These are phyloP conservation scores for Acorus calamus DNA, from an alignment of 106 monocot species.

Conservation along the genomic window DNA sequence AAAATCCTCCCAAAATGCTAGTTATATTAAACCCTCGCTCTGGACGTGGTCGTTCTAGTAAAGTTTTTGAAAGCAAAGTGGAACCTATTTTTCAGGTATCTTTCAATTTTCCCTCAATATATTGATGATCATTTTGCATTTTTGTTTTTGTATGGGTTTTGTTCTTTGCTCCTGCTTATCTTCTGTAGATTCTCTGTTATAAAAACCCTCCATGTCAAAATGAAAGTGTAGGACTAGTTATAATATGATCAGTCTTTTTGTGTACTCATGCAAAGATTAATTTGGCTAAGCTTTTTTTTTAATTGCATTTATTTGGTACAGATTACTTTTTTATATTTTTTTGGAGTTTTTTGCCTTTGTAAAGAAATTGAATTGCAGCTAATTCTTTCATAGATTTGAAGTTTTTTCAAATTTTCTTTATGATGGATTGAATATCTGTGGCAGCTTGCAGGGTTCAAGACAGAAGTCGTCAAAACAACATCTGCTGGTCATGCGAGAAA, in stretches of 20 bases:
- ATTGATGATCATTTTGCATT: neutral
- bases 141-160: neutral
- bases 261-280: neutral
- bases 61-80: slow-evolving; percentile 84
- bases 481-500: slow-evolving; percentile 86
- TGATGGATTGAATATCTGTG: neutral
- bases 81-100: slow-evolving; percentile 94
- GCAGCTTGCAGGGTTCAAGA: slow-evolving; percentile 93
- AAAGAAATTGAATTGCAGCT: neutral
- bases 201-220: too few relatives aligned
- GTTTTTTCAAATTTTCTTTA: neutral
- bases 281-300: neutral
- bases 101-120: neutral
- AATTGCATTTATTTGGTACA: too few relatives aligned
- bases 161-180: too few relatives aligned
- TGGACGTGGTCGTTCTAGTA: slow-evolving; percentile 87
- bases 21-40: slow-evolving; percentile 96
- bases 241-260: too few relatives aligned
- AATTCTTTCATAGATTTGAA: neutral
- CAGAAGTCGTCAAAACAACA: slow-evolving; percentile 90
- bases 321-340: too few relatives aligned
- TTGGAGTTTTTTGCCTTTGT: neutral
- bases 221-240: too few relatives aligned
- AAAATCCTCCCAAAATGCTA: slow-evolving; percentile 59
- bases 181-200: too few relatives aligned